Evolutionary conservation across 2,329 filamentous ascomycete genomes (phyloP), one percentile per base, ranked within the genome.

Genomic region (Penicillium janthinellum): DNA sequence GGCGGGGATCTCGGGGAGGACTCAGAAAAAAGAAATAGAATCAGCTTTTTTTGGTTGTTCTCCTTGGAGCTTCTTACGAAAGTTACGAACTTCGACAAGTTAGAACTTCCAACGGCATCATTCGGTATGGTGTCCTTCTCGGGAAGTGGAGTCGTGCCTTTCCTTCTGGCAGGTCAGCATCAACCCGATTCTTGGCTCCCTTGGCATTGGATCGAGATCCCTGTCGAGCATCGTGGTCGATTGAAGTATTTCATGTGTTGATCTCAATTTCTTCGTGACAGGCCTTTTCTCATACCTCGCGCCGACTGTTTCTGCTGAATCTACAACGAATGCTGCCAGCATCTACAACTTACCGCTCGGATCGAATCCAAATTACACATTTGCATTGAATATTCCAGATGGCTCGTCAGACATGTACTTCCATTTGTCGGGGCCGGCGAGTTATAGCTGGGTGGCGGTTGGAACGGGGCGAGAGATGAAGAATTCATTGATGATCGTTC

Each of bases 311-410:
- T 44, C n/a, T 25, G 57, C 51, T 22, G 22, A 25, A 7, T 50
- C 51, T 17, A 25, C n/a, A 4, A 25, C 57, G 2, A 47, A 51
- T 81, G 81, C 81, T 14, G 81, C 51, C 7, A 62, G 59, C 57
- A 58, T 64, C 14, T 68, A 67, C 52, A 62, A 58, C 34, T 47
- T 62, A 10, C 61, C 66, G 11, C 49, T 67, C 2, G 38, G 57
- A 15, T 54, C 31, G n/a, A 58, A 55, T 14, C 56, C 60, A 2
- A 63, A 66, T 35, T 68, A 60, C 42, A 64, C 64, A 5, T 70
- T 70, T 47, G 66, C 68, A 11, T 49, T 71, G 20, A 70, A 68
- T 52, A 52, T 71, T 25, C 65, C 69, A 10, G 59, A 68, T 34
- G 58, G 60, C 44, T 68, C 68, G 10, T 55, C 59, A 39, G 63